Percentiles rank a stretch among this genome's conserved stretches.
phyloP scores from a whole-genome alignment of 441 rosid genomes.

The Kokia cookei region DNA sequence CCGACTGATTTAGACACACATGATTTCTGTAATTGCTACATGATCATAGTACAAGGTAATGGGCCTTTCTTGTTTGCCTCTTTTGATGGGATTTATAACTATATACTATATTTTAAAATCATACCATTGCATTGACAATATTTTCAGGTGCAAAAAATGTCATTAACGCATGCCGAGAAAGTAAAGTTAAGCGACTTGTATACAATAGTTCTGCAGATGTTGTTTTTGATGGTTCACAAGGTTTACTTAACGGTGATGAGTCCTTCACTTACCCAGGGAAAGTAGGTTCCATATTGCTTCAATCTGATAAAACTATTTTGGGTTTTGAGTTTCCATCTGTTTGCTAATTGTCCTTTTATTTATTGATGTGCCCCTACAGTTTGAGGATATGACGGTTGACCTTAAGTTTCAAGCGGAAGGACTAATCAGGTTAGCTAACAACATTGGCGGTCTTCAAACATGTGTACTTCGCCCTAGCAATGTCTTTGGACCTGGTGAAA shows the following conservation, averaged over 20 bases:
- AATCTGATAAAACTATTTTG: slow-evolving; percentile 5
- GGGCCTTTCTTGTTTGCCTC: not conserved
- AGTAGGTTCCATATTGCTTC: slow-evolving; percentile 29
- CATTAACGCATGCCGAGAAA: slow-evolving; percentile 62
- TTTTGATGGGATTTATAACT: not conserved
- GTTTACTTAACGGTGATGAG: slow-evolving; percentile 63
- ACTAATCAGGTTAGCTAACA: slow-evolving; percentile 60
- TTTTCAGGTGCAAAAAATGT: slow-evolving; percentile 74
- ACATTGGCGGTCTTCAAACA: slow-evolving; percentile 72
- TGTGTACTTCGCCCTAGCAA: slow-evolving; percentile 87
- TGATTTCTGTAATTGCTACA: slow-evolving; percentile 58
- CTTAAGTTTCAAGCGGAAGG: slow-evolving; percentile 95
- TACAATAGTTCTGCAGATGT: slow-evolving; percentile 84
- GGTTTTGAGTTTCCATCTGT: not conserved
- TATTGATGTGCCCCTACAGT: slow-evolving; percentile 37
- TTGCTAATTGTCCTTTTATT: slow-evolving; percentile 8
- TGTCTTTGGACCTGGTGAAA: slow-evolving; percentile 83
- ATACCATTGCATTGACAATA: not conserved
- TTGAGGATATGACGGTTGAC: slow-evolving; percentile 54
- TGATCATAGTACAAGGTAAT: slow-evolving; percentile 75
- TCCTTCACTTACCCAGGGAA: slow-evolving; percentile 51
- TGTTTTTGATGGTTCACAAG: slow-evolving; percentile 66
- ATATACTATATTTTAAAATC: not conserved
- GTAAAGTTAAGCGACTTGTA: slow-evolving; percentile 67
- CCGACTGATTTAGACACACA: slow-evolving; percentile 31